Percentiles rank a stretch among this genome's conserved stretches.
These are phyloP conservation scores for Zygosaccharomyces pseudobailii DNA, from an alignment of 1,139 yeast species.

Conservation along the genomic window DNA sequence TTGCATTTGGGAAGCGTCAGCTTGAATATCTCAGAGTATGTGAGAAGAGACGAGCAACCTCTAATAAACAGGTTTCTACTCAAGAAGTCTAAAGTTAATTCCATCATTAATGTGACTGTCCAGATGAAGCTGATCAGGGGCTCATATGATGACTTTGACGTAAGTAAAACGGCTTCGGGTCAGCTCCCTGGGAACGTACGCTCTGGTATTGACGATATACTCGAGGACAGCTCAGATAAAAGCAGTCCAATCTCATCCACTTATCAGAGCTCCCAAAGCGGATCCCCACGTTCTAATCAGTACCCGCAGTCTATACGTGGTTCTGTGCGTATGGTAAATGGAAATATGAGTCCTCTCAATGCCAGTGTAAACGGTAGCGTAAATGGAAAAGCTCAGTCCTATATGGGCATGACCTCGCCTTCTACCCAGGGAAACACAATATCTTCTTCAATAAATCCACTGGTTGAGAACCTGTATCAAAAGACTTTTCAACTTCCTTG, in stretches of 20 bases:
- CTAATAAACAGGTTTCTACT: constrained; percentile 58
- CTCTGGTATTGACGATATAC: constrained; percentile 21
- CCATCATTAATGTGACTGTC: constrained; percentile 55
- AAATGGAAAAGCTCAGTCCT: constrained; percentile 4
- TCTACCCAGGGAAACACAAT: constrained; percentile 15
- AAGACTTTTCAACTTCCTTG: constrained; percentile 68
- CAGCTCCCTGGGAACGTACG: constrained; percentile 23
- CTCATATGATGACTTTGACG: constrained; percentile 29
- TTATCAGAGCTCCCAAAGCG: constrained; percentile 6
- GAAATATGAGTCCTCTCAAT: constrained; percentile 1
- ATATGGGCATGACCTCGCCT: constrained; percentile 7
- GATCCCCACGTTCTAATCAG: constrained; percentile 10
- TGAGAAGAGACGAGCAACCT: constrained; percentile 48
- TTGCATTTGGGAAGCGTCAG: constrained; percentile 59
- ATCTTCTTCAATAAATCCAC: constrained; percentile 38
- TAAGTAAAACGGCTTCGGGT: constrained; percentile 16
- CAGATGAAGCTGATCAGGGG: constrained; percentile 46
- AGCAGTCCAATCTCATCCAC: constrained; percentile 16
- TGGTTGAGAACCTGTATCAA: constrained; percentile 50
- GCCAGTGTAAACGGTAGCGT: constrained; percentile 6
- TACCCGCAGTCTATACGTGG: neutral
- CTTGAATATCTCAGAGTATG: constrained; percentile 69
- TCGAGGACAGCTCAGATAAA: constrained; percentile 19
- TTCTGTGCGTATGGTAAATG: constrained; percentile 1
- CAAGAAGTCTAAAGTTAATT: constrained; percentile 75